Conservation (phyloP, 2,329 filamentous ascomycete species). For the Epicoccum sorghinum region DNA sequence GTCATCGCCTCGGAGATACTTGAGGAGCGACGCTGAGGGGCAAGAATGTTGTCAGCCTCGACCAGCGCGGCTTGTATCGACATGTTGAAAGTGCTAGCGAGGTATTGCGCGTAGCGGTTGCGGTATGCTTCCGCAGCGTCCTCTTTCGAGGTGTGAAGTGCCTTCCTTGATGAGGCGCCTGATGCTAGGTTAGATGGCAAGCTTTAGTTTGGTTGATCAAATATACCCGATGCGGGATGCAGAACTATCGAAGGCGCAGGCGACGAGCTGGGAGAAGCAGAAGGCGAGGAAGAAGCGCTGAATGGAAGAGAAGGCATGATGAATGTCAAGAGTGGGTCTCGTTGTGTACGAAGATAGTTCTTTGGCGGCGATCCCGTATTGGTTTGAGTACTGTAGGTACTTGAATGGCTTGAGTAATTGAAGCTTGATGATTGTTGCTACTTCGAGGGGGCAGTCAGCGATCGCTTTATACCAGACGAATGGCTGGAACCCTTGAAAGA, state of each 20-base stretch:
- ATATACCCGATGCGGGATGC: constrained; percentile 49
- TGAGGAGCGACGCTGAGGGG: constrained; percentile 41
- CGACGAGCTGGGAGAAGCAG: constrained; percentile 41
- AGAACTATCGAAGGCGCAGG: constrained; percentile 48
- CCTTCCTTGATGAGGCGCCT: constrained; percentile 41
- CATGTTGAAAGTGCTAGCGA: constrained; percentile 49
- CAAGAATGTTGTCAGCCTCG: constrained; percentile 46
- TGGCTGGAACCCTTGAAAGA: constrained; percentile 19
- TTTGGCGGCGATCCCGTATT: constrained; percentile 39
- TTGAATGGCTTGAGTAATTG: constrained; percentile 26
- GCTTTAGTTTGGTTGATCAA: constrained; percentile 45
- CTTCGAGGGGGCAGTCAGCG: constrained; percentile 32
- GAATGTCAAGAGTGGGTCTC: constrained; percentile 30
- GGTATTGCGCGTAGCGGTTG: constrained; percentile 47
- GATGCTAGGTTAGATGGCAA: constrained; percentile 43
- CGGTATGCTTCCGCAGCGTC: constrained; percentile 44
- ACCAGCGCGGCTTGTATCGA: constrained; percentile 46
- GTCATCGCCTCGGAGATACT: constrained; percentile 45
- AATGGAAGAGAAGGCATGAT: constrained; percentile 49
- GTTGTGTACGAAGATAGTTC: constrained; percentile 39
- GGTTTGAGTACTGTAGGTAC: constrained; percentile 19
- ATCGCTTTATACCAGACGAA: constrained; percentile 39
- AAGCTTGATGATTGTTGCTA: constrained; percentile 34
- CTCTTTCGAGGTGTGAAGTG: constrained; percentile 43
- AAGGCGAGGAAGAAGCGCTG: constrained; percentile 43